A percentile compares a stretch with the other conserved stretches of the same genome.
Conservation (phyloP, 805 yeast species). For the Sugiyamaella mastotermitis region DNA sequence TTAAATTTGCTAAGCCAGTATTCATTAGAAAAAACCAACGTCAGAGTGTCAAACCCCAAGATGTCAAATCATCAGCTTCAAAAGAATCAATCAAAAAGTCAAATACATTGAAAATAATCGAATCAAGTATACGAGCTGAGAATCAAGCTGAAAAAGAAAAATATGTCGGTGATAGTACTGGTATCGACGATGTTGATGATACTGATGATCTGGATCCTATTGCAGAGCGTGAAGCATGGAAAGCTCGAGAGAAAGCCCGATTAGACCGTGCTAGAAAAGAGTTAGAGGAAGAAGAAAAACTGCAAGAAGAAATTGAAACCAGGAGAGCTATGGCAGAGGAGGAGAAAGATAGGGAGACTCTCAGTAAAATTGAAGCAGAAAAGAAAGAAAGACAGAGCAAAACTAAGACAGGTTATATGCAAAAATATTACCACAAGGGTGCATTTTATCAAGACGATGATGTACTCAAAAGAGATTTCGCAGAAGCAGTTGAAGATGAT, state of each 20-base stretch:
- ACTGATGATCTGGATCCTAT: conserved; percentile 54
- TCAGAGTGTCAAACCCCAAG: conserved; percentile 13
- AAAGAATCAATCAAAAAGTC: conserved; percentile 10
- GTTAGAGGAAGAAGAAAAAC: conserved; percentile 30
- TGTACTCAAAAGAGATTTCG: conserved; percentile 29
- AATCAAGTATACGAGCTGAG: conserved; percentile 25
- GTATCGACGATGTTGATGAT: conserved; percentile 41
- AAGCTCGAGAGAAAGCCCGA: conserved; percentile 35
- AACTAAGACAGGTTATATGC: conserved; percentile 20
- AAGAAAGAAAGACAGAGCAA: conserved; percentile 8
- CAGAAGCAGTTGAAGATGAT: conserved; percentile 27
- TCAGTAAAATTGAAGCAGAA: conserved; percentile 11
- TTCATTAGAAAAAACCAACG: conserved; percentile 26
- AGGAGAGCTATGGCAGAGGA: conserved; percentile 28
- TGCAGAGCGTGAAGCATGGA: conserved; percentile 39
- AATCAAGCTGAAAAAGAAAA: conserved; percentile 19
- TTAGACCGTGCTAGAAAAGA: conserved; percentile 34
- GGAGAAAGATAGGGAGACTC: conserved; percentile 18
- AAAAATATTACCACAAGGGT: conserved; percentile 29
- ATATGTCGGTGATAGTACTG: conserved; percentile 21
- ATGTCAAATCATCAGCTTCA: not conserved
- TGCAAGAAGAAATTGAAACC: conserved; percentile 30
- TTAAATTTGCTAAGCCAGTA: conserved; percentile 21
- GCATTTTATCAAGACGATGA: conserved; percentile 32
- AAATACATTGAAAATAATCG: conserved; percentile 24